These are phyloP conservation scores for Apiospora koreana DNA, from an alignment of 2,329 filamentous ascomycete genomes.

Conservation along the genomic window DNA sequence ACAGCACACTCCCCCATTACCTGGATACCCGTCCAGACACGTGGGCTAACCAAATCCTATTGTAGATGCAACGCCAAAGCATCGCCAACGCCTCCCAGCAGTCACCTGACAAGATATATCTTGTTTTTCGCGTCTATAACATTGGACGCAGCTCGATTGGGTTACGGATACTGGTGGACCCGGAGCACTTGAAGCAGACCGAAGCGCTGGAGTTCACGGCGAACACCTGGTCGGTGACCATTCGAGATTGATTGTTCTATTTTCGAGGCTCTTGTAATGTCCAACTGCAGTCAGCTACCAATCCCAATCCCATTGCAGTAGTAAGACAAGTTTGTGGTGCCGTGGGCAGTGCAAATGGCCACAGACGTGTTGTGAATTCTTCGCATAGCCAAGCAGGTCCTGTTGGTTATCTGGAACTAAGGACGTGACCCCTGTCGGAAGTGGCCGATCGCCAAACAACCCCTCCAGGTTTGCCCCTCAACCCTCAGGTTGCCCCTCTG, in stretches of 20 bases:
- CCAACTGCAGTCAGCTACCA: too few species aligned
- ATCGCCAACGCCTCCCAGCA: slow-evolving; percentile 12
- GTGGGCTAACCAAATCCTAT: neutral
- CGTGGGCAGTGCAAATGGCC: neutral
- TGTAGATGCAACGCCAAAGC: slow-evolving; percentile 26
- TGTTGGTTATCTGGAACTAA: too few species aligned
- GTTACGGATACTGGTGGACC: slow-evolving; percentile 41
- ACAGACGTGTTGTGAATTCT: neutral
- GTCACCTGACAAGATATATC: slow-evolving; percentile 32
- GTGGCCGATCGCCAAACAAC: neutral
- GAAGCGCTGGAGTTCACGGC: neutral
- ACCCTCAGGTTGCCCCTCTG: too few species aligned
- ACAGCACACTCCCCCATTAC: neutral
- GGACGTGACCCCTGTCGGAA: neutral
- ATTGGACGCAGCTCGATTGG: slow-evolving; percentile 32
- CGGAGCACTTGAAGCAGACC: slow-evolving; percentile 26
- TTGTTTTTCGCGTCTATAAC: slow-evolving; percentile 43
- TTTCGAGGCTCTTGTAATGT: neutral
- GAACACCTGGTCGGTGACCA: neutral
- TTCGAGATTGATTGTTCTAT: neutral
- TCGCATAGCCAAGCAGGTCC: neutral
- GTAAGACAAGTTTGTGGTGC: too few species aligned
- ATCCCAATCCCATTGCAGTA: too few species aligned
- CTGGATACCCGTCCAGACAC: slow-evolving; percentile 12
- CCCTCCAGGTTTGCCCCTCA: too few species aligned